A percentile compares a stretch with the other conserved stretches of the same genome.
phyloP scores from a whole-genome alignment of 2,329 filamentous ascomycete genomes.

The Leptodontidium sp. region DNA sequence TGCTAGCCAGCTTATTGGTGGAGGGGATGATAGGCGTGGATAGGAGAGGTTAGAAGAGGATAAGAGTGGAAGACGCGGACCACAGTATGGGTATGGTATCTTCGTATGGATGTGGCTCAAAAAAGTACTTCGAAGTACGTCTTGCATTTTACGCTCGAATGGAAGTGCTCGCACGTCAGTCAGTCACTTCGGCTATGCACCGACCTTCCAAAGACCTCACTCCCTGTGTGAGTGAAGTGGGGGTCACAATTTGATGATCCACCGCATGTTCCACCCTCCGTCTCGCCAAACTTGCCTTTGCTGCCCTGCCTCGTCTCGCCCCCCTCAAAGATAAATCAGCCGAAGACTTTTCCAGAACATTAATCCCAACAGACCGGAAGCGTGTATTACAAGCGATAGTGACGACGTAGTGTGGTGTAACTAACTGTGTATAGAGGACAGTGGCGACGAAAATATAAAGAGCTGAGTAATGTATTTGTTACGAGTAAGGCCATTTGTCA shows the following conservation, averaged over 20 bases:
- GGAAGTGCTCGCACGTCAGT: background rate
- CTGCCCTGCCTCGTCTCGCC: background rate
- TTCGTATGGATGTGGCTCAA: too few species aligned
- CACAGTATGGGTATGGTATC: too few species aligned
- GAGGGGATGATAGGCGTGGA: too few species aligned
- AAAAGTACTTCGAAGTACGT: background rate
- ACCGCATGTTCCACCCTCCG: background rate
- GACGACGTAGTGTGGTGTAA: slow-evolving; percentile 1
- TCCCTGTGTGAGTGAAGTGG: background rate
- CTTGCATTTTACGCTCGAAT: background rate
- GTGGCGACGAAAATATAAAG: background rate
- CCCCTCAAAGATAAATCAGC: slow-evolving; percentile 6
- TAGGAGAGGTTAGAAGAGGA: too few species aligned
- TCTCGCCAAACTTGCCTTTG: slow-evolving; percentile 12
- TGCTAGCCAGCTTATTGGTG: too few species aligned
- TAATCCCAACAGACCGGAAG: slow-evolving; percentile 8
- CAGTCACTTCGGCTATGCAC: background rate
- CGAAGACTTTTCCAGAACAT: slow-evolving; percentile 11
- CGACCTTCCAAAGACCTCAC: background rate
- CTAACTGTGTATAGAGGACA: background rate
- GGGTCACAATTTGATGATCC: background rate
- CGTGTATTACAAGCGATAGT: background rate
- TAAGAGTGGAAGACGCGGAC: too few species aligned
- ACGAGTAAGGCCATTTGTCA: too few species aligned
- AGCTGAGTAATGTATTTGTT: too few species aligned